Conservation (phyloP, 345 rosid species). For the Trapa incisa region DNA sequence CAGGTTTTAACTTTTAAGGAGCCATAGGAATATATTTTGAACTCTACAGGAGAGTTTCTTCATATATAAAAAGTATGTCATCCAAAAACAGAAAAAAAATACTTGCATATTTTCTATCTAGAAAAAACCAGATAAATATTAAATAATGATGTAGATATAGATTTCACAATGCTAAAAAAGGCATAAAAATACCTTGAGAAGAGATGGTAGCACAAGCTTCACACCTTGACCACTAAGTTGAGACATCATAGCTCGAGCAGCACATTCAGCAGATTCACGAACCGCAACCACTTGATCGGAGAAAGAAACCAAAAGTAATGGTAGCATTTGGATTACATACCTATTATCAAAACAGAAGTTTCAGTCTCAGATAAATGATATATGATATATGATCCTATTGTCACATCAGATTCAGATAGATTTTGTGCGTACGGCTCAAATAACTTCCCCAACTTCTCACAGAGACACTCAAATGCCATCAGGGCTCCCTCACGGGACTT, state of each 20-base stretch:
- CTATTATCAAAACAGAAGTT: conserved; percentile 26
- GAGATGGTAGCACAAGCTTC: conserved; percentile 92
- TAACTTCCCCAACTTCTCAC: conserved; percentile 84
- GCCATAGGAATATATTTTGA: not conserved
- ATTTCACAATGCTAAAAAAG: not conserved
- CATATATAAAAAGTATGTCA: not conserved
- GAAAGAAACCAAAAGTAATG: conserved; percentile 79
- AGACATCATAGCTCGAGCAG: conserved; percentile 99
- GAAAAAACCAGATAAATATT: not conserved
- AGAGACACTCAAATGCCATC: conserved; percentile 90
- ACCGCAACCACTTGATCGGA: conserved; percentile 97
- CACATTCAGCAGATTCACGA: conserved; percentile 98
- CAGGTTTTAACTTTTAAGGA: not conserved
- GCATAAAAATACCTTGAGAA: conserved; percentile 44
- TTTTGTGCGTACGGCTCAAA: conserved; percentile 77
- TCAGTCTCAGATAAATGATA: not conserved
- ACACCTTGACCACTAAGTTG: conserved; percentile 85
- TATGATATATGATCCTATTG: not conserved
- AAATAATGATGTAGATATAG: not conserved
- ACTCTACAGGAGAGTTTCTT: not conserved
- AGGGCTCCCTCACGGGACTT: conserved; percentile 92
- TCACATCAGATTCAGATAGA: not conserved
- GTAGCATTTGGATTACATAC: conserved; percentile 91
- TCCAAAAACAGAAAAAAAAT: not conserved
- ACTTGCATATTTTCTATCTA: not conserved